Percentiles rank a stretch among this genome's conserved stretches.
Conservation (phyloP, 1,284 basidiomycete genomes). For the Leucoagaricus sp. region DNA sequence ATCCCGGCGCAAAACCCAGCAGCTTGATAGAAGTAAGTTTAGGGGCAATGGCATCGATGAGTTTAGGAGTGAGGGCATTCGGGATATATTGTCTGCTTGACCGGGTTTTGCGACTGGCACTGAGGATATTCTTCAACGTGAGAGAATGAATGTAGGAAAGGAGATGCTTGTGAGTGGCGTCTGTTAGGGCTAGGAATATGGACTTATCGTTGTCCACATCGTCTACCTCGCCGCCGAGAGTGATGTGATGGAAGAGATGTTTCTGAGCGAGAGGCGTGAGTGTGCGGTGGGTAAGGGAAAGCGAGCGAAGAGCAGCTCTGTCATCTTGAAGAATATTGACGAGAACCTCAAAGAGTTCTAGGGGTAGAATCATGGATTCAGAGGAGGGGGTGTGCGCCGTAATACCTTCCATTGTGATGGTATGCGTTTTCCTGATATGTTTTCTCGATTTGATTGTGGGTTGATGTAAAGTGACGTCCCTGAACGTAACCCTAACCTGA, state of each 20-base stretch:
- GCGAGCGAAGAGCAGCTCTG: neutral
- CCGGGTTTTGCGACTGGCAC: too few species aligned
- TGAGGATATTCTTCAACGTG: neutral
- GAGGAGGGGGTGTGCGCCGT: neutral
- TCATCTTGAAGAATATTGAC: conserved; percentile 5
- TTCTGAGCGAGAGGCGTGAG: conserved; percentile 2
- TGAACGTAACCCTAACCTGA: neutral
- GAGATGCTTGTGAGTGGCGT: neutral
- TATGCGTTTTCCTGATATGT: conserved; percentile 1
- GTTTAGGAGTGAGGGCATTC: neutral
- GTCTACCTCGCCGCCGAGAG: neutral
- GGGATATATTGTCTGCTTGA: neutral
- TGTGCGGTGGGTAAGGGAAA: neutral
- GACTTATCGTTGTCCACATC: conserved; percentile 3
- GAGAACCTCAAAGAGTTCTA: conserved; percentile 7
- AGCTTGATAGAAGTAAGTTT: neutral
- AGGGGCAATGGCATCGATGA: conserved; percentile 9
- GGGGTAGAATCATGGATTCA: conserved; percentile 3
- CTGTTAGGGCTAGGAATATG: conserved; percentile 5
- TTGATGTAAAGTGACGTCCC: neutral
- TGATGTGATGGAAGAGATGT: conserved; percentile 5
- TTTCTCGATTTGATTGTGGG: neutral
- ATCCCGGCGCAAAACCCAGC: conserved; percentile 1
- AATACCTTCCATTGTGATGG: neutral
- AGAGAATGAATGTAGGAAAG: neutral